Evolutionary conservation across 257 asterid genomes (phyloP).

Genomic region (Knoxia roxburghii): DNA sequence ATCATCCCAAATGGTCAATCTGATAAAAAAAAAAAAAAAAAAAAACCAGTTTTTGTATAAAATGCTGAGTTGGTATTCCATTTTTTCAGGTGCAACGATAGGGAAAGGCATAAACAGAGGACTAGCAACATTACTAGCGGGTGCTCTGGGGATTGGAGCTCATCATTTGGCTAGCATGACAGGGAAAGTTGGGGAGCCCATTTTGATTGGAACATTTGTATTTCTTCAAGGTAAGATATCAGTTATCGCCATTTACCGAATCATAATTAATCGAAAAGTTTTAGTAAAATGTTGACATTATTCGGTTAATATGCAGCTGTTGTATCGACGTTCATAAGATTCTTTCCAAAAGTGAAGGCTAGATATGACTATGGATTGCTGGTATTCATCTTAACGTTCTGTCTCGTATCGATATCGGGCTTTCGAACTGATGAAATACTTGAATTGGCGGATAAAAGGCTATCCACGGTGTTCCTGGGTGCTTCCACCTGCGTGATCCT

Average conservation of each 20-base stretch:
- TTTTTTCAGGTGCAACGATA: slow-evolving; percentile 58
- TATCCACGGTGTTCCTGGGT: slow-evolving; percentile 57
- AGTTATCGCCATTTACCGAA: not conserved
- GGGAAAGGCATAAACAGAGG: slow-evolving; percentile 76
- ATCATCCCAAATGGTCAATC: not conserved
- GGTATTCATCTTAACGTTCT: slow-evolving; percentile 65
- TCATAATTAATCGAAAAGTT: no score
- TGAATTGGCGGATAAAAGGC: slow-evolving; percentile 46
- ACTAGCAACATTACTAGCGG: slow-evolving; percentile 59
- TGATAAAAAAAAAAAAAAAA: no score
- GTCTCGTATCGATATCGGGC: slow-evolving; percentile 62
- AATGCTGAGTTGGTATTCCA: not conserved
- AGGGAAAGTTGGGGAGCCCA: slow-evolving; percentile 59
- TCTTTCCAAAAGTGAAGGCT: slow-evolving; percentile 67
- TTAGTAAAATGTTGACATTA: no score
- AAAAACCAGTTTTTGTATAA: no score
- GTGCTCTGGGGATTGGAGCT: slow-evolving; percentile 70
- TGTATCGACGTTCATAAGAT: slow-evolving; percentile 56
- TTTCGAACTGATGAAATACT: slow-evolving; percentile 42
- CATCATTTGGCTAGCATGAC: slow-evolving; percentile 48
- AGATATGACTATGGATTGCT: slow-evolving; percentile 75
- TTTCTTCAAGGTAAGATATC: slow-evolving; percentile 69
- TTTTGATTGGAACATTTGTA: slow-evolving; percentile 55
- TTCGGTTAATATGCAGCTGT: slow-evolving; percentile 39
- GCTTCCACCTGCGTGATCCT: slow-evolving; percentile 50